Evolutionary conservation across 2,329 filamentous ascomycete species (phyloP).

Genomic region (Paecilomyces fulvus): DNA sequence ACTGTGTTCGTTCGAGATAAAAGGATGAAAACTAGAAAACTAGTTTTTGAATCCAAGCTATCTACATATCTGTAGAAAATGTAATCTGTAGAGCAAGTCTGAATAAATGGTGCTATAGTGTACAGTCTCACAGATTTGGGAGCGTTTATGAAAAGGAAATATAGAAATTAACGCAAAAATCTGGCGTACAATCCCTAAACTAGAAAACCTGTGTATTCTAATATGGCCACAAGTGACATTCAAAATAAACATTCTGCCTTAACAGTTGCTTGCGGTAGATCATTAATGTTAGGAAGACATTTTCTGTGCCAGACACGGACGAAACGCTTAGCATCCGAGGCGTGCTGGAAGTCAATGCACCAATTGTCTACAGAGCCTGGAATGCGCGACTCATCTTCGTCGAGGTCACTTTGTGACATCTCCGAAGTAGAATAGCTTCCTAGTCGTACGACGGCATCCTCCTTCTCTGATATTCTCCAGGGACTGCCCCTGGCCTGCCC

Average conservation of each 20-base stretch:
- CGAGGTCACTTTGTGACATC: conserved; percentile 5
- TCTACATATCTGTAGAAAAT: not conserved
- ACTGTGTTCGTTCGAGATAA: not conserved
- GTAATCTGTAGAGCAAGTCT: not conserved
- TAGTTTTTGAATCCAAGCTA: not conserved
- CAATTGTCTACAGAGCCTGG: conserved; percentile 29
- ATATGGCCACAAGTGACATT: not conserved
- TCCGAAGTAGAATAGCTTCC: not conserved
- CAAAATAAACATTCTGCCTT: conserved; percentile 14
- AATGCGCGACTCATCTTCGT: conserved; percentile 10
- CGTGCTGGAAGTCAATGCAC: conserved; percentile 49
- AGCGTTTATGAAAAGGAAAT: not conserved
- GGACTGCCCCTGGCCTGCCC: conserved; percentile 6
- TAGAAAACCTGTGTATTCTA: not conserved
- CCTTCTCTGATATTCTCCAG: conserved; percentile 9
- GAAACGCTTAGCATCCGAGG: conserved; percentile 46
- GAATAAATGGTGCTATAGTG: not conserved
- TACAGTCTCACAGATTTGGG: not conserved
- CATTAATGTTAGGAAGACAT: conserved; percentile 26
- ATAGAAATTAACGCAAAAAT: not conserved
- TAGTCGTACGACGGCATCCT: conserved; percentile 6
- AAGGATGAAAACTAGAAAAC: not conserved
- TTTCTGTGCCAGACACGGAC: conserved; percentile 46
- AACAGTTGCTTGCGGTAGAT: conserved; percentile 6
- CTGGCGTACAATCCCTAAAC: not conserved